Conservation (phyloP, 2,329 filamentous ascomycete species). For the Tolypocladium amazonense region DNA sequence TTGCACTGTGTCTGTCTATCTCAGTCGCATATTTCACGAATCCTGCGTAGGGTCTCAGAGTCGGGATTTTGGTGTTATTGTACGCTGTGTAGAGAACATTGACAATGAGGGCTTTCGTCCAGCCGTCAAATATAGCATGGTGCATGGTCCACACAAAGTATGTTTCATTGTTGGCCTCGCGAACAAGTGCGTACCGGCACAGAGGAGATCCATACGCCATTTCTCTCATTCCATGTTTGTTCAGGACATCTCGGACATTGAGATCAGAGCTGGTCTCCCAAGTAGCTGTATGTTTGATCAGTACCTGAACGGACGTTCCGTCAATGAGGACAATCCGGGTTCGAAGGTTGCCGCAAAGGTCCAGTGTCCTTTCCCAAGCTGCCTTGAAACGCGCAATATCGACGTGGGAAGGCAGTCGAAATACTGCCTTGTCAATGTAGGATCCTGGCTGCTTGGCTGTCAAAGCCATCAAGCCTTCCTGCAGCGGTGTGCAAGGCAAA, state of each 20-base stretch:
- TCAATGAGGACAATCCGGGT: slow-evolving; percentile 3
- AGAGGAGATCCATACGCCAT: not conserved
- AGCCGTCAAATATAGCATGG: slow-evolving; percentile 17
- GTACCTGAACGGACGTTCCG: slow-evolving; percentile 2
- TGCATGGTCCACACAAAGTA: slow-evolving; percentile 15
- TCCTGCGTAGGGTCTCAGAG: not conserved
- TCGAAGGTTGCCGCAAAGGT: slow-evolving; percentile 4
- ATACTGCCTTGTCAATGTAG: slow-evolving; percentile 22
- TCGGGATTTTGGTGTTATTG: not conserved
- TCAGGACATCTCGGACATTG: no score
- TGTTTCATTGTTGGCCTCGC: not conserved
- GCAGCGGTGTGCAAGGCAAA: slow-evolving; percentile 27
- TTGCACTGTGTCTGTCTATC: no score
- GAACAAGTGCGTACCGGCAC: not conserved
- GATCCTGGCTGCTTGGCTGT: slow-evolving; percentile 17
- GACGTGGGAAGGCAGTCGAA: slow-evolving; percentile 8
- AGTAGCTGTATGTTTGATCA: not conserved
- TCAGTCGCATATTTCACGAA: not conserved
- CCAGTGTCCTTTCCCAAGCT: slow-evolving; percentile 14
- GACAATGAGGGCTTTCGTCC: slow-evolving; percentile 7
- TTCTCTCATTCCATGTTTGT: not conserved
- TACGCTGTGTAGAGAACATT: slow-evolving; percentile 2
- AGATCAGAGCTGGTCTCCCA: no score
- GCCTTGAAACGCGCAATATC: slow-evolving; percentile 14
- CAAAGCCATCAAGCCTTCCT: slow-evolving; percentile 26